Evolutionary conservation across 2,329 filamentous ascomycete species (phyloP), one percentile per base, ranked within the genome.

Genomic region (Fusarium sp.): DNA sequence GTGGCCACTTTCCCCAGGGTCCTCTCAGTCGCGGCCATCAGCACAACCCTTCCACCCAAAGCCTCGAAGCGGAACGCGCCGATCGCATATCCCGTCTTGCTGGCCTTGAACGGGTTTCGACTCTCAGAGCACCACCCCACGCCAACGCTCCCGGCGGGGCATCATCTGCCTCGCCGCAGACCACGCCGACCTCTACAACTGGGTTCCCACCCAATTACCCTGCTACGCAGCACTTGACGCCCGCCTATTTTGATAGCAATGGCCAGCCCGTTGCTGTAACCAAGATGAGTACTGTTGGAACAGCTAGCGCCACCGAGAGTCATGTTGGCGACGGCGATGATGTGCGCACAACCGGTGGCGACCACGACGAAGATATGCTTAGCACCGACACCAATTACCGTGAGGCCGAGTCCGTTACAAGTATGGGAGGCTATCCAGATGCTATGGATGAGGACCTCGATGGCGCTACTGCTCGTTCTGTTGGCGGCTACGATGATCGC

Each of bases 71-170:
- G 63, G 93, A 97, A 77, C 92, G 93, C 68, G 93, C 92, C 63
- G 93, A 97, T 77, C 93, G 94, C 72, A 97, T 98, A 77, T 97
- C 93, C 39, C 93, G 94, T 46, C 88, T 97, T 22, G 91, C 93
- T 11, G 94, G 94, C n/a, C 86, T 97, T 34, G 93, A 96, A 75
- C 88, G 91, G 53, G 89, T 97, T 54, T 89, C 91, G 13, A 91
- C 92, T n/a, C 83, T 90, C 39, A 88, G 91, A 61, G 81, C 85
- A 28, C 76, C 79, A 9, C 71, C 77, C 58, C 72, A 73, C 70
- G 61, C 68, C 52, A 58, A 69, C 64, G 73, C 61, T 61, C 61
- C 64, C 8, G 64, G 69, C 58, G 70, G 67, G 59, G 71, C 74
- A 29, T 75, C 76, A 12, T 78, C 81, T 36, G 74, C 80, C 36